Conservation (phyloP, 768 basidiomycete genomes). For the Podaxis mareebaensis region DNA sequence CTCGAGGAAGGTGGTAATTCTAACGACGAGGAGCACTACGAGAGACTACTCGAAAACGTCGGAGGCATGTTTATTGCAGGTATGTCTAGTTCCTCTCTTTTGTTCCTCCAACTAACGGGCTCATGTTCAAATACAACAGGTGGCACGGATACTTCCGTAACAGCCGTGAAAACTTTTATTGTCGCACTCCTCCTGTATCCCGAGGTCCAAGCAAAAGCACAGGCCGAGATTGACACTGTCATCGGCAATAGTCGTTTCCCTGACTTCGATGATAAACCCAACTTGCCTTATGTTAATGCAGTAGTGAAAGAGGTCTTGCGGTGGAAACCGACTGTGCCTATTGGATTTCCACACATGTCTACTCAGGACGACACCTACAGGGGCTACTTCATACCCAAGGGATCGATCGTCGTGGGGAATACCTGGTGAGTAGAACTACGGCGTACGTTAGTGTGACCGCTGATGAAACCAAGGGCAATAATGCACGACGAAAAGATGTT, state of each 20-base stretch:
- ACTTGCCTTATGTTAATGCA: conserved; percentile 35
- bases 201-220: conserved; percentile 35
- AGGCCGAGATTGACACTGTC: conserved; percentile 40
- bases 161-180: conserved; percentile 6
- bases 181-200: conserved; percentile 26
- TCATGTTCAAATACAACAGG: background rate
- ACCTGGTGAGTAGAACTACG: conserved; percentile 21
- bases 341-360: conserved; percentile 27
- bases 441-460: background rate
- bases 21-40: background rate
- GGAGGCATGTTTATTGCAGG: conserved; percentile 13
- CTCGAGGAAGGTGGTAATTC: conserved; percentile 5
- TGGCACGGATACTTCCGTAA: conserved; percentile 14
- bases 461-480: conserved; percentile 20
- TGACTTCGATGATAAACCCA: conserved; percentile 29
- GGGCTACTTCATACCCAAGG: conserved; percentile 41
- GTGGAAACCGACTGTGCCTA: conserved; percentile 27
- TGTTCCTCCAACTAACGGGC: background rate
- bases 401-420: conserved; percentile 28
- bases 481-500: conserved; percentile 22
- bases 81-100: background rate
- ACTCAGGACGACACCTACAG: conserved; percentile 39
- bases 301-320: conserved; percentile 33
- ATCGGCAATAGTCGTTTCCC: conserved; percentile 32
- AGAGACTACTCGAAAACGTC: background rate